A percentile compares a stretch with the other conserved stretches of the same genome.
Evolutionary conservation across 2,329 filamentous ascomycete genomes (phyloP).

Genomic region (Xylogone sp.): DNA sequence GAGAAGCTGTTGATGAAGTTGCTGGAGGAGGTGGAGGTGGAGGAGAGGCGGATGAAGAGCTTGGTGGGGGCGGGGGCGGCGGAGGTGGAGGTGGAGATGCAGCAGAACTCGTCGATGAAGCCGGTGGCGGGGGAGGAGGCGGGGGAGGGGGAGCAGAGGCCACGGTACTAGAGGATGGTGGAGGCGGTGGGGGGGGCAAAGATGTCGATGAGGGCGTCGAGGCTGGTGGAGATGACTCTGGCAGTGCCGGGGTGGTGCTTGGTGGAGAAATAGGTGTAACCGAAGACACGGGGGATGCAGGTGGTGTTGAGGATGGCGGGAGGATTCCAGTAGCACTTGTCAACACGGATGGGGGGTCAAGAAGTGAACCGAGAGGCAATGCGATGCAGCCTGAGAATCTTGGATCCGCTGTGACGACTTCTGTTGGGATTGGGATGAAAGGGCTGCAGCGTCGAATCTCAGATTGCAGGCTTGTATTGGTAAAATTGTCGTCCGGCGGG

Average conservation of each 20-base stretch:
- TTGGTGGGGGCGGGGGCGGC: too few species aligned
- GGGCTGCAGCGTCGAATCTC: background rate
- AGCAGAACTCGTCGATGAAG: background rate
- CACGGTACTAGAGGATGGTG: conserved; percentile 1
- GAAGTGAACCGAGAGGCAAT: background rate
- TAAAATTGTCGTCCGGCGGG: background rate
- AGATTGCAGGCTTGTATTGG: background rate
- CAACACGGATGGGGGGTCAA: background rate
- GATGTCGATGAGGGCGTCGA: background rate
- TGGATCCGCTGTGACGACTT: background rate
- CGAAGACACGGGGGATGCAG: background rate
- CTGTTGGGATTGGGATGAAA: background rate
- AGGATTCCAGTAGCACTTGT: background rate
- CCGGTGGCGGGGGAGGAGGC: too few species aligned
- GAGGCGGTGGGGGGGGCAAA: conserved; percentile 1
- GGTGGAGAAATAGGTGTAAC: background rate
- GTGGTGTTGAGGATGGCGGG: background rate
- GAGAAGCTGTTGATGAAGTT: background rate
- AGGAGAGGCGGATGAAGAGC: too few species aligned
- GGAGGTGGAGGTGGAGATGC: too few species aligned
- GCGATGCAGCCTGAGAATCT: background rate
- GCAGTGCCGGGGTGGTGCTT: background rate
- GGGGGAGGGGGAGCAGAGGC: too few species aligned
- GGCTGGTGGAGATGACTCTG: background rate
- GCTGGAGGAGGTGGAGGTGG: too few species aligned